Percentiles rank a stretch among this genome's conserved stretches.
These are phyloP conservation scores for Trichomonas vaginalis DNA, from an alignment of 208 protist species.

Conservation along the genomic window DNA sequence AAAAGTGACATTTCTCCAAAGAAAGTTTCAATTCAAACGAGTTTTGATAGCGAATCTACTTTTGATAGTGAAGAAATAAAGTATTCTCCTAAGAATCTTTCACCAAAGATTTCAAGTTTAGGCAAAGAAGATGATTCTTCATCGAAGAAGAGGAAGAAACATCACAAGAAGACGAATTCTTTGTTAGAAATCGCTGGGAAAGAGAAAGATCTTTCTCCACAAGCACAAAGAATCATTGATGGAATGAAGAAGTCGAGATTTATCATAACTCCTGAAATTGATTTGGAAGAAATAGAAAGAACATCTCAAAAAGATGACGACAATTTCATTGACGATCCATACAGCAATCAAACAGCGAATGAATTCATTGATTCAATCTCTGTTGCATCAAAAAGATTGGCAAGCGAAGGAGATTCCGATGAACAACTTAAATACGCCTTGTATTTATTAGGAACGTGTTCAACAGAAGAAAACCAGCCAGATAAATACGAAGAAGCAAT, in stretches of 20 bases:
- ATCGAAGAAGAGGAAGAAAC: neutral
- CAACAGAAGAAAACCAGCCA: neutral
- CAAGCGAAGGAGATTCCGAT: neutral
- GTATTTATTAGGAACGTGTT: neutral
- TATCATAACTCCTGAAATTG: neutral
- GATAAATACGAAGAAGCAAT: neutral
- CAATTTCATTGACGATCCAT: neutral
- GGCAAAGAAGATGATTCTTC: neutral
- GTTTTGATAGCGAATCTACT: too few species aligned
- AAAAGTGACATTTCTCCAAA: too few species aligned
- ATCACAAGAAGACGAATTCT: neutral
- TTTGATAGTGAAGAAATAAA: too few species aligned
- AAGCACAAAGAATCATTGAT: neutral
- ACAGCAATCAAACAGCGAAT: neutral
- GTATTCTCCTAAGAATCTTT: too few species aligned
- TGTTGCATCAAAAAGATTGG: neutral
- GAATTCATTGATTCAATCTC: neutral
- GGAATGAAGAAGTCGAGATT: neutral
- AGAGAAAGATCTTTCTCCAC: too few species aligned
- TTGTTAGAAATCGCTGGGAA: too few species aligned
- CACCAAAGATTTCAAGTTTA: too few species aligned
- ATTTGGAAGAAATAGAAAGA: neutral
- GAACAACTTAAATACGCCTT: neutral
- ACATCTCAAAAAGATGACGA: neutral
- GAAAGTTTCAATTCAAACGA: too few species aligned